Conservation (phyloP, 1,284 basidiomycete species). For the Leccinum pachyderme region DNA sequence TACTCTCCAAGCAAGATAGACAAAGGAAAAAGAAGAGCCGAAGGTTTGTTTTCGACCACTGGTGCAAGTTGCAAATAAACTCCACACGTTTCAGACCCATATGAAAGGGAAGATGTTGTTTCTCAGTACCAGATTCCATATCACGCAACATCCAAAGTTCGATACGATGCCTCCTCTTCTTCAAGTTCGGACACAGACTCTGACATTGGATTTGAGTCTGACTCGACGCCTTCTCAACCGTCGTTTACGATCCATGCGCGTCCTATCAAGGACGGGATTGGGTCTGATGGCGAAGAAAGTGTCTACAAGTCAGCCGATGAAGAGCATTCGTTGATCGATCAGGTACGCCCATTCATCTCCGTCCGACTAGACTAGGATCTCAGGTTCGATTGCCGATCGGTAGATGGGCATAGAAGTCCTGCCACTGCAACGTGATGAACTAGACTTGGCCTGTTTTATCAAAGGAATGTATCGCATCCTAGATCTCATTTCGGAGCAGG, state of each 20-base stretch:
- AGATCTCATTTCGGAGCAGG: conserved; percentile 50
- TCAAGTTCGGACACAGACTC: conserved; percentile 12
- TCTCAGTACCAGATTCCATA: neutral
- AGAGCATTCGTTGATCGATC: conserved; percentile 5
- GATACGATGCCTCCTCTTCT: conserved; percentile 2
- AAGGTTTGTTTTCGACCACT: conserved; percentile 9
- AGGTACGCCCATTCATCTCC: conserved; percentile 11
- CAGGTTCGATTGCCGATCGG: neutral
- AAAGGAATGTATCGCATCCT: conserved; percentile 50
- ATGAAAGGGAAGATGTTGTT: neutral
- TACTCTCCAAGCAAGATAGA: conserved; percentile 10
- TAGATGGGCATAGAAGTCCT: conserved; percentile 25
- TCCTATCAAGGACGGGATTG: neutral
- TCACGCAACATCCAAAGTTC: neutral
- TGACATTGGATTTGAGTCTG: conserved; percentile 2
- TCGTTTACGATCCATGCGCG: neutral
- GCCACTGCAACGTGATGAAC: conserved; percentile 11
- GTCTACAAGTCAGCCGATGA: conserved; percentile 21
- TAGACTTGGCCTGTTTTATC: conserved; percentile 33
- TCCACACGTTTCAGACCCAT: conserved; percentile 13
- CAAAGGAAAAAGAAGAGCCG: conserved; percentile 25
- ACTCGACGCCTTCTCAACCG: conserved; percentile 3
- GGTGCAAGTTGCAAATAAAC: neutral
- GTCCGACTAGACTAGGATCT: neutral
- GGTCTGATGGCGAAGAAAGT: conserved; percentile 12